Conservation (phyloP, 2,329 filamentous ascomycete species). For the Alternaria atra region DNA sequence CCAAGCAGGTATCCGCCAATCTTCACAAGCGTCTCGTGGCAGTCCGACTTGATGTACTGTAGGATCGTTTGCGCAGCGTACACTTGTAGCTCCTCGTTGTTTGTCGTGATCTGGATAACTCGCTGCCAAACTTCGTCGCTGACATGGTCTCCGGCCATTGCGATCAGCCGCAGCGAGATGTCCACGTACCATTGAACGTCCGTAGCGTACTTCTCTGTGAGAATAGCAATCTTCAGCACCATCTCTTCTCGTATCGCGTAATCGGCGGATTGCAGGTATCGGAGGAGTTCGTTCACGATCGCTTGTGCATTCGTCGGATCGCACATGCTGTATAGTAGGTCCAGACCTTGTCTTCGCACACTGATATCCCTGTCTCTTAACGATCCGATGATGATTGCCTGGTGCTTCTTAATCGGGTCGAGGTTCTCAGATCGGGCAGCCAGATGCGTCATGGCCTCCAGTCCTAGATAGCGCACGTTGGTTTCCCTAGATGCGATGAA, state of each 20-base stretch:
- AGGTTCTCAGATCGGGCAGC: slow-evolving; percentile 92
- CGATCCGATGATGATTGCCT: slow-evolving; percentile 93
- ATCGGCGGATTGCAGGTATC: slow-evolving; percentile 94
- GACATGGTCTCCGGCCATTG: slow-evolving; percentile 97
- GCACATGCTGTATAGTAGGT: slow-evolving; percentile 99
- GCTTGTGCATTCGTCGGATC: slow-evolving; percentile 92
- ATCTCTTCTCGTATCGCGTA: slow-evolving; percentile 99
- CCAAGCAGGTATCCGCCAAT: slow-evolving; percentile 96
- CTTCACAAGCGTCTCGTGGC: slow-evolving; percentile 96
- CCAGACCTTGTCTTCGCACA: slow-evolving; percentile 92
- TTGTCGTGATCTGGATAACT: slow-evolving; percentile 98
- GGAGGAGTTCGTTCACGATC: slow-evolving; percentile 91
- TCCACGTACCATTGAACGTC: slow-evolving; percentile 99
- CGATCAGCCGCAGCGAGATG: slow-evolving; percentile 91
- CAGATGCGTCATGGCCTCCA: slow-evolving; percentile 98
- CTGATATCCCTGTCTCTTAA: slow-evolving; percentile 96
- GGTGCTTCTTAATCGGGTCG: slow-evolving; percentile 97
- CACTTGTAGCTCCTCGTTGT: slow-evolving; percentile 97
- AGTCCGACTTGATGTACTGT: slow-evolving; percentile 92
- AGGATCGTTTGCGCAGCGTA: slow-evolving; percentile 95
- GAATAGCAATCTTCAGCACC: slow-evolving; percentile 97
- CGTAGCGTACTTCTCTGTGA: slow-evolving; percentile 98
- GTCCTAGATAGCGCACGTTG: slow-evolving; percentile 92
- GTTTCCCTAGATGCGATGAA: slow-evolving; percentile 98
- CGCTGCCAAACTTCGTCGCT: slow-evolving; percentile 99